Base-by-base conservation (phyloP, 140 eudicot species). In the Cichorium intybus region DNA sequence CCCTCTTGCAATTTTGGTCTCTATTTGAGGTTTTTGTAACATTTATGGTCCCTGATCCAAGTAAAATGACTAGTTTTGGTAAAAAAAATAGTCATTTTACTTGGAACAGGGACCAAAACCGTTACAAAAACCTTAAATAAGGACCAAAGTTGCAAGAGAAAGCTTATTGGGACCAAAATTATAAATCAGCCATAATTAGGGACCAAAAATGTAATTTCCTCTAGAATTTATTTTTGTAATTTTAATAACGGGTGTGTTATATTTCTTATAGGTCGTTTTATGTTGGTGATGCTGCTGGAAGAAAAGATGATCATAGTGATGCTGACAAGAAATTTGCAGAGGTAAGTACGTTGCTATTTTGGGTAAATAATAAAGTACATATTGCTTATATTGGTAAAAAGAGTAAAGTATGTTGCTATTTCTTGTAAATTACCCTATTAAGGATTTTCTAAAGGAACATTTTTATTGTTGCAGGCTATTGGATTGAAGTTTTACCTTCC, bases 251-350 rank as follows among this genome's bases (percentile, higher is more conserved):
- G 53, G 29, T 18, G 6, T 31, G 4, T 51, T 6, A 11, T 24
- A 4, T 14, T 11, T 73, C 7, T 10, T 67, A 24, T 70, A 92
- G 96, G 59, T 92, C 98, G 68, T 92, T 92, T 66, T 88, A 88
- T 81, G 98, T 92, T 61, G 98, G 98, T 75, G 98, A 92, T 73
- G 98, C 98, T 14, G 98, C 96, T 75, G 98, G 98, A 71, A 82
- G 98, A 65, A 79, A 55, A 26, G 54, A 73, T 24, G 98, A 92
- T 64, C 98, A 92, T 57, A 85, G 96, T 81, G 89, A 88, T 75
- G 95, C 98, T 49, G 98, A 92, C 73, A 85, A 79, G 47, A 85
- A 83, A 72, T 92, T 92, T 53, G 98, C 98, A 49, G 64, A 88
- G 96, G 97, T 90, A 46, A 52, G 21, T 69, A 59, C 10, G 34